These are phyloP conservation scores for Cladosporium cucumerinum DNA, from an alignment of 2,329 filamentous ascomycete genomes.

Conservation along the genomic window DNA sequence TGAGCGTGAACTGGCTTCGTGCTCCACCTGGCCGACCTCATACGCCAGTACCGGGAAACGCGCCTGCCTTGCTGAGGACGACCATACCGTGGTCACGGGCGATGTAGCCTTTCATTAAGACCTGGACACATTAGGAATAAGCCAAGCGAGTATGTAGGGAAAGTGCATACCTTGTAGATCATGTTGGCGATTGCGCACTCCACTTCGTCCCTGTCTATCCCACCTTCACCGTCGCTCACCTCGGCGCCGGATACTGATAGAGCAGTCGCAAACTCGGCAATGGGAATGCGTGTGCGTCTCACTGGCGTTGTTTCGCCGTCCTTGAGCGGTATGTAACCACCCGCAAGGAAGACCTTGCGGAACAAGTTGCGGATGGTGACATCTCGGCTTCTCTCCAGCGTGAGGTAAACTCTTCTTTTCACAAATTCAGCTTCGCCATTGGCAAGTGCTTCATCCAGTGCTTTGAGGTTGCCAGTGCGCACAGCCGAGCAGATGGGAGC, in stretches of 20 bases:
- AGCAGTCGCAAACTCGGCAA: constrained; percentile 81
- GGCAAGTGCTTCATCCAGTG: constrained; percentile 77
- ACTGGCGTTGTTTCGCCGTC: constrained; percentile 61
- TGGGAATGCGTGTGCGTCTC: constrained; percentile 69
- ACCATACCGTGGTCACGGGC: constrained; percentile 84
- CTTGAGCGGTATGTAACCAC: constrained; percentile 75
- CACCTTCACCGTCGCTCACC: constrained; percentile 54
- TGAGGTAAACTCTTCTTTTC: constrained; percentile 88
- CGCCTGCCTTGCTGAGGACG: constrained; percentile 86
- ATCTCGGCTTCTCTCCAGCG: constrained; percentile 85
- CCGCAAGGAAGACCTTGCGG: constrained; percentile 82
- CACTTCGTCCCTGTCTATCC: constrained; percentile 83
- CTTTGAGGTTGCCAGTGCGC: constrained; percentile 73
- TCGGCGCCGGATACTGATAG: constrained; percentile 64
- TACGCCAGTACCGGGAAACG: constrained; percentile 76
- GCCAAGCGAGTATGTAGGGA: not conserved
- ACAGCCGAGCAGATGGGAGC: constrained; percentile 75
- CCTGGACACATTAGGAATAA: constrained; percentile 48
- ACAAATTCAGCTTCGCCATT: constrained; percentile 90
- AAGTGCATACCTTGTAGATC: constrained; percentile 82
- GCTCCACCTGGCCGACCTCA: not conserved
- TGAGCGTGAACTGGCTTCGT: not conserved
- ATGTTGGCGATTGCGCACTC: constrained; percentile 94
- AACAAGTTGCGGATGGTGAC: constrained; percentile 88
- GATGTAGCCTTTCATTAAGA: constrained; percentile 97